Base-by-base conservation (phyloP, 495 filamentous ascomycete species). In the Tuber calosporum region DNA sequence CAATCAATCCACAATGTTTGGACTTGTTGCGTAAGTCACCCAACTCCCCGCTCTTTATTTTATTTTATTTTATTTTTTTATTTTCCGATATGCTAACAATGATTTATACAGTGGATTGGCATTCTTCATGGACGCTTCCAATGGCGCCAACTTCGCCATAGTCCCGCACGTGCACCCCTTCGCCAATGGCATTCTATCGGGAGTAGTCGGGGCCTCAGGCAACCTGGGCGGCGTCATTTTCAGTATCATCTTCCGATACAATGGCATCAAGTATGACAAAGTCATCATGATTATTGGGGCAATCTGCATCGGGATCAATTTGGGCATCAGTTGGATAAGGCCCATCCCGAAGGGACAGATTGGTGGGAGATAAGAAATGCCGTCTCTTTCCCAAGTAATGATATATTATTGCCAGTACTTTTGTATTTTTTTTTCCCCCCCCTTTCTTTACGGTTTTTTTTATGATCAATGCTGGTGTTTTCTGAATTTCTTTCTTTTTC, bases 181-280 rank as follows among this genome's bases (percentile, higher is more conserved):
- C 73, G 90, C 92, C 42, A 90, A 91, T 78, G 89, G 89, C 69
- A 87, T 96, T 71, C 85, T 97, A 34, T 90, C 89, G 17, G 93
- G 93, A 26, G 82, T 89, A 66, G 90, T 92, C 19, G 93, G 93
- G 11, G 93, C 90, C 0, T 84, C 88, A 19, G 93, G 93, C 2
- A 97, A 96, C 75, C 79, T 97, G 8, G 93, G 93, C 1, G 93
- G 93, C 30, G 90, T 96, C 48, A 85, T 95, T 72, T 96, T 96
- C 81, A 89, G 91, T 26, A 88, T 96, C 70, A 88, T 97, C 74
- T 95, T 97, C 85, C 85, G 93, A 71, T 95, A 93, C 82, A 86
- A 86, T 68, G 88, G 88, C 3, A 84, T 80, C 0, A 80, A 90
- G 72, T 97, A 93, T 74, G 87, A 85, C 3, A 87, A 86, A 79